Evolutionary conservation across 305 asterid genomes (phyloP), one percentile per base, ranked within the genome.

Genomic region (Solanum aculeatissimum): DNA sequence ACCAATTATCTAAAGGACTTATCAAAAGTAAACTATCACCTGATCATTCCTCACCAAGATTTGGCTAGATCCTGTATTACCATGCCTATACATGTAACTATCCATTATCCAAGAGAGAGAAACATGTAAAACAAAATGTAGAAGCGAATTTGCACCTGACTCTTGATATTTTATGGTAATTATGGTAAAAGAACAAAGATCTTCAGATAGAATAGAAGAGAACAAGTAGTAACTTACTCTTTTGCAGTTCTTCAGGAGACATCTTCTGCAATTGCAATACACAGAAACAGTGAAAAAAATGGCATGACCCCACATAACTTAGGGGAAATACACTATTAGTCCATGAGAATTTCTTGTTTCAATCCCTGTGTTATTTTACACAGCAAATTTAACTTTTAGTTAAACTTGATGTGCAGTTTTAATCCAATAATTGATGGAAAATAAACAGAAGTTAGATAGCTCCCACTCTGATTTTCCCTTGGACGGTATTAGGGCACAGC

Each of bases 221-320:
- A 58, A 19, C 13, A 49, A 70, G 70, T 9, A 49, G 25, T 77
- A 68, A 83, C 89, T 43, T 87, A 94, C 98, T 94, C 89, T 91
- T 92, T 85, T 92, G 98, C 82, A 95, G 95, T 89, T 96, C 93
- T 62, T 65, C 45, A 77, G 98, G 97, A 83, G 93, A 83, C 92
- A 96, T 86, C 81, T 89, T 91, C 98, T 96, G 97, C 92, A 92
- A 85, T 78, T 51, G 21, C 55, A 85, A 71, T 63, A 80, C 66
- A 80, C 32, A 72, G 63, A 42, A 87, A 49, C 40, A 83, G 18
- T 83, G 11, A 68, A 29, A 68, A 19, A 18, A 49, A 51, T 13
- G 62, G 7, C 66, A 68, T n/a, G 47, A 77, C 65, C 18, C 42
- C 8, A 29, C 25, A 51, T 16, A 77, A 51, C 43, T 27, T 38